Percentiles rank a stretch among this genome's conserved stretches.
Conservation (phyloP, 148 eudicot genomes). For the Rhododendron griersonianum region DNA sequence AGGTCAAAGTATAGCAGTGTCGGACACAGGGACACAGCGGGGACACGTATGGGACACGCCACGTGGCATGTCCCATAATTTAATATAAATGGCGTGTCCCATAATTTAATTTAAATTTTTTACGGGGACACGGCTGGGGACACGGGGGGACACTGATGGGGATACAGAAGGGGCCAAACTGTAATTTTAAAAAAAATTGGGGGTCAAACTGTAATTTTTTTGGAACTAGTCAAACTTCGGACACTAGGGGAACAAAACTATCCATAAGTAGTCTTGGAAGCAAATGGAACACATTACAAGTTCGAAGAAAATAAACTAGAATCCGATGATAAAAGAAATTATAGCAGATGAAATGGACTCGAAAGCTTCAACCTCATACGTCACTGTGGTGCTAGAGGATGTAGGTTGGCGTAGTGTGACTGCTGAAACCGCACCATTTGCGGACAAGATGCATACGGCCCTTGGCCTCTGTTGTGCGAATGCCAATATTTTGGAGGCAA, state of each 20-base stretch:
- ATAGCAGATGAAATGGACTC: background rate
- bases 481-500: constrained; percentile 67
- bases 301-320: background rate
- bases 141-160: too few species aligned
- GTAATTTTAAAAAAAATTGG: too few species aligned
- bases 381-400: constrained; percentile 43
- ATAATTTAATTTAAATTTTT: too few species aligned
- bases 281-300: background rate
- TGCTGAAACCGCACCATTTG: constrained; percentile 74
- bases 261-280: background rate
- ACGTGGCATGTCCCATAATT: too few species aligned
- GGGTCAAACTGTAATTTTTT: background rate
- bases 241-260: background rate
- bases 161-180: too few species aligned
- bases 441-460: constrained; percentile 81
- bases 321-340: background rate
- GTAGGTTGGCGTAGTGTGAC: constrained; percentile 68
- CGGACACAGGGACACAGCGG: too few species aligned
- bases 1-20: too few species aligned
- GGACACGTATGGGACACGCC: too few species aligned
- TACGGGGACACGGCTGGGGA: too few species aligned
- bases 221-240: background rate
- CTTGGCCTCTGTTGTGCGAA: constrained; percentile 87
- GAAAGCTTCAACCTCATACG: constrained; percentile 60
- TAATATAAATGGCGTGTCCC: too few species aligned